These are phyloP conservation scores for Leccinum obscurum DNA, from an alignment of 768 basidiomycete species.

Conservation along the genomic window DNA sequence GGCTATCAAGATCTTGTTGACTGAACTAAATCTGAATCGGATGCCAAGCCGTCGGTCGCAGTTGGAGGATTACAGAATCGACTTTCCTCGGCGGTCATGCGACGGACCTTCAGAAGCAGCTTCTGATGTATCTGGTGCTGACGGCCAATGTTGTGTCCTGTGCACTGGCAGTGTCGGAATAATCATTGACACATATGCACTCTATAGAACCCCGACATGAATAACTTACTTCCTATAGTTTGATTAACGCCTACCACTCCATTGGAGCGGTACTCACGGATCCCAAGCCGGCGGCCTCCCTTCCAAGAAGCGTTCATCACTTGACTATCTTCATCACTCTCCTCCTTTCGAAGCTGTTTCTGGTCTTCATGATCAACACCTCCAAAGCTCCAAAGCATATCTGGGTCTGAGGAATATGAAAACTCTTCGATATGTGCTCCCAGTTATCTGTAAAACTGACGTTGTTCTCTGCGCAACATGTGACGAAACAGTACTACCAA, in stretches of 20 bases:
- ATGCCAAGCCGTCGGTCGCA: background rate
- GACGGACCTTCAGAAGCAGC: conserved; percentile 2
- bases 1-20: background rate
- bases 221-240: background rate
- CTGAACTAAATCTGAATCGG: background rate
- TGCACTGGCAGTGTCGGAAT: too few species aligned
- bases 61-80: background rate
- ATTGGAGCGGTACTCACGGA: conserved; percentile 5
- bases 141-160: too few species aligned
- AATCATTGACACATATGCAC: too few species aligned
- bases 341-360: conserved; percentile 44
- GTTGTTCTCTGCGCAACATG: conserved; percentile 20
- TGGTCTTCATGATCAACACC: conserved; percentile 44
- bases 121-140: background rate
- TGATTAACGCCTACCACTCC: background rate
- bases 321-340: conserved; percentile 54
- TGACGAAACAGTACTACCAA: conserved; percentile 31
- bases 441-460: conserved; percentile 23
- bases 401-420: conserved; percentile 3
- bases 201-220: too few species aligned
- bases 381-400: conserved; percentile 18
- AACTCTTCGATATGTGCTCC: conserved; percentile 25
- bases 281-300: conserved; percentile 30
- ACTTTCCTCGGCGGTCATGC: background rate
- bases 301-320: conserved; percentile 35